Evolutionary conservation across 768 basidiomycete genomes (phyloP).

Genomic region (Psilocybe cubensis): DNA sequence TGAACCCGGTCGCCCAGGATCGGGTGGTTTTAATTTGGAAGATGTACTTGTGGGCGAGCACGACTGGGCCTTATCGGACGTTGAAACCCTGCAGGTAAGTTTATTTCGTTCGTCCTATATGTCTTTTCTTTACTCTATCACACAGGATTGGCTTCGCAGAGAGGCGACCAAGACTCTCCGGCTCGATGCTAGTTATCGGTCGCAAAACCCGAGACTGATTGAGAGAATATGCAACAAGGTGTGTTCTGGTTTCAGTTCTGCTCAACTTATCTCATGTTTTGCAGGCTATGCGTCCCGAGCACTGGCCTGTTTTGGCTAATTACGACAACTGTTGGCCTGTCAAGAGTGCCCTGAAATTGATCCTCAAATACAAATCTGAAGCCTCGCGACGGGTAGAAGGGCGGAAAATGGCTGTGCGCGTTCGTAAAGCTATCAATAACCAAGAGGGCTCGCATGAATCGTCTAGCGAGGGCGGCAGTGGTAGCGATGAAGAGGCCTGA

Average conservation of each 20-base stretch:
- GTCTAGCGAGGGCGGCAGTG: too few species aligned
- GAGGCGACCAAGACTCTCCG: neutral
- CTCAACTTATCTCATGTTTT: neutral
- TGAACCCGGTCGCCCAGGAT: too few species aligned
- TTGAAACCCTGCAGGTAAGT: too few species aligned
- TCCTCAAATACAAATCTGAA: conserved; percentile 5
- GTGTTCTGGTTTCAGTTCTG: neutral
- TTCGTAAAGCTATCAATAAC: too few species aligned
- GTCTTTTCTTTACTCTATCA: too few species aligned
- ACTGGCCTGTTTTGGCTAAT: neutral
- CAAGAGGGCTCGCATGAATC: too few species aligned
- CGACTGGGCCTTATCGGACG: too few species aligned
- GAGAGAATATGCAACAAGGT: neutral
- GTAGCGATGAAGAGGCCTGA: too few species aligned
- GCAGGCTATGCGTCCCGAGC: neutral
- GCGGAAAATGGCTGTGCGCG: neutral
- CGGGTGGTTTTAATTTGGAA: too few species aligned
- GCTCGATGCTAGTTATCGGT: neutral
- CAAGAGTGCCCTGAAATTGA: conserved; percentile 3
- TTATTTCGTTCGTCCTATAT: too few species aligned
- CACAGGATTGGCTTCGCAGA: neutral
- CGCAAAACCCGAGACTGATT: neutral
- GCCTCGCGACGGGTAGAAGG: neutral
- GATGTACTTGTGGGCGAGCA: too few species aligned
- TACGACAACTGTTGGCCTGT: conserved; percentile 12